phyloP scores from a whole-genome alignment of 2,329 filamentous ascomycete species.

The Xylariaceae sp. region DNA sequence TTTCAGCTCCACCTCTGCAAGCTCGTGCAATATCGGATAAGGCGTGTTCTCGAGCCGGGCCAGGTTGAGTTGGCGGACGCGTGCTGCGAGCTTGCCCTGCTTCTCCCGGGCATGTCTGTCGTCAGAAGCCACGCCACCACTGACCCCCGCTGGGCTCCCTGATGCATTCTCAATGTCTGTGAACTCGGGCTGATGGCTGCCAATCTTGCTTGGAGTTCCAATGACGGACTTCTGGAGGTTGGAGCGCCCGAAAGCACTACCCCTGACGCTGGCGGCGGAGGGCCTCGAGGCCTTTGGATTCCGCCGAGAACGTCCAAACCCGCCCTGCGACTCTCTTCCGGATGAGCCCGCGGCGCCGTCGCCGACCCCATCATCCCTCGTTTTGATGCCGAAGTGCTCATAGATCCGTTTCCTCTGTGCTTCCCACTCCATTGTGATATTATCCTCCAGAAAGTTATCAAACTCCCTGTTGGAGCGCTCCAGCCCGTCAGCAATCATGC shows the following conservation, averaged over 20 bases:
- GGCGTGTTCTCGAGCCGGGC: constrained; percentile 57
- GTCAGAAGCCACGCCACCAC: constrained; percentile 50
- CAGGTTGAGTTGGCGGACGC: constrained; percentile 71
- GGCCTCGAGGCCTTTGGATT: constrained; percentile 32
- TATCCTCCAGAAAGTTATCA: constrained; percentile 88
- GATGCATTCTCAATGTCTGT: constrained; percentile 58
- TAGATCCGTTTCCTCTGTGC: constrained; percentile 88
- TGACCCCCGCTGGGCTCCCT: constrained; percentile 36
- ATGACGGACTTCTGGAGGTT: constrained; percentile 78
- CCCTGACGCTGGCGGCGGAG: constrained; percentile 30
- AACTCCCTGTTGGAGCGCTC: constrained; percentile 86
- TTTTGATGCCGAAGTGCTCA: constrained; percentile 86
- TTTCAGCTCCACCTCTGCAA: constrained; percentile 65
- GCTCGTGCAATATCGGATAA: constrained; percentile 69
- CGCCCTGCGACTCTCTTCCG: constrained; percentile 42
- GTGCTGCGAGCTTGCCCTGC: constrained; percentile 71
- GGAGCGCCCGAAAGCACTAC: constrained; percentile 57
- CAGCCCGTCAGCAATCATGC: constrained; percentile 86
- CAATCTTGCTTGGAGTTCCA: constrained; percentile 65
- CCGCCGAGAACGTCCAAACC: constrained; percentile 53
- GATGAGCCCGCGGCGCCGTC: constrained; percentile 26
- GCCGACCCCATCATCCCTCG: constrained; percentile 38
- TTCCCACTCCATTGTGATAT: constrained; percentile 93
- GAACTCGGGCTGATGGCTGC: constrained; percentile 57
- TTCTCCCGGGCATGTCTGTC: constrained; percentile 76